phyloP scores from a whole-genome alignment of 140 eudicot species.

The Stevia rebaudiana region DNA sequence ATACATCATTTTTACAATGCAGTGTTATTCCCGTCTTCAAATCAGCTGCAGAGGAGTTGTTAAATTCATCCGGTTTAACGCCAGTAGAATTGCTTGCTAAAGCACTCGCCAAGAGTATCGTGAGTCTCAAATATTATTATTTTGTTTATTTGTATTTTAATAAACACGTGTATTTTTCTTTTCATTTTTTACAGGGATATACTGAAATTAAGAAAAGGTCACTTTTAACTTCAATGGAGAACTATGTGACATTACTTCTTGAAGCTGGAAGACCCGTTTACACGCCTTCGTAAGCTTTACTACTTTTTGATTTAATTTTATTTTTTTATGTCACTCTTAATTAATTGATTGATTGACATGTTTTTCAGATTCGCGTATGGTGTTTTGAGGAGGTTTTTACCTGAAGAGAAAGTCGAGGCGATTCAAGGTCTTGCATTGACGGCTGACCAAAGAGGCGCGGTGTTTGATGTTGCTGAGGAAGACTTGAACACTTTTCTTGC shows the following conservation, averaged over 20 bases:
- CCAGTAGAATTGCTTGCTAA: slow-evolving; percentile 80
- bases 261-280: slow-evolving; percentile 68
- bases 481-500: slow-evolving; percentile 64
- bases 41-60: slow-evolving; percentile 77
- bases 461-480: slow-evolving; percentile 59
- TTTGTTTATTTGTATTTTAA: background rate
- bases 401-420: slow-evolving; percentile 71
- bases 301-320: background rate
- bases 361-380: slow-evolving; percentile 57
- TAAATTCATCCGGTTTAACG: slow-evolving; percentile 55
- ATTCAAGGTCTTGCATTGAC: slow-evolving; percentile 73
- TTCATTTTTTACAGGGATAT: slow-evolving; percentile 52
- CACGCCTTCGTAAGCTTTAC: slow-evolving; percentile 60
- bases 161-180: slow-evolving; percentile 18
- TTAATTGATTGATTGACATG: background rate
- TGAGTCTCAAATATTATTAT: slow-evolving; percentile 27
- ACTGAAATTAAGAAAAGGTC: slow-evolving; percentile 70
- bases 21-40: slow-evolving; percentile 73
- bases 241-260: slow-evolving; percentile 61
- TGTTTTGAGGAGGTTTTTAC: slow-evolving; percentile 65
- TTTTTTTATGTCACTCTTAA: slow-evolving; percentile 2
- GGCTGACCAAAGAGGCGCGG: slow-evolving; percentile 66
- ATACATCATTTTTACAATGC: background rate
- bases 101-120: slow-evolving; percentile 86
- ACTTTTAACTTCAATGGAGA: slow-evolving; percentile 76